phyloP scores from a whole-genome alignment of 208 protist genomes.

The Sergeia podlipaevii region DNA sequence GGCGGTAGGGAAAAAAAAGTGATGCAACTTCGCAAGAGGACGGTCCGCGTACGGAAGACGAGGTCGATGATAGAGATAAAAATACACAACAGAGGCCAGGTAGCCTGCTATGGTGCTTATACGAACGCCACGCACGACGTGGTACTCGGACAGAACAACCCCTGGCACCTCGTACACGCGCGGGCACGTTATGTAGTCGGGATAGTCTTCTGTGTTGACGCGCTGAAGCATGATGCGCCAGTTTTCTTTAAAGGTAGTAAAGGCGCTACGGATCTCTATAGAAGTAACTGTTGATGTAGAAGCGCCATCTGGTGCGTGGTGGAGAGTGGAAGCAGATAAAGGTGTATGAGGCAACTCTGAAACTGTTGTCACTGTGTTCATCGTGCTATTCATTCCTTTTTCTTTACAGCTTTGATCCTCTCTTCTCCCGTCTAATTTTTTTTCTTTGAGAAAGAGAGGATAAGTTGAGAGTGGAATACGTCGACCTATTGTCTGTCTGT shows the following conservation, averaged over 20 bases:
- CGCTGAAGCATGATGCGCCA: slow-evolving; percentile 10
- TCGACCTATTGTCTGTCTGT: too few species aligned
- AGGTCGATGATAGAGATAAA: slow-evolving; percentile 54
- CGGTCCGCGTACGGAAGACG: slow-evolving; percentile 69
- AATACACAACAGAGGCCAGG: slow-evolving; percentile 44
- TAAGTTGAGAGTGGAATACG: too few species aligned
- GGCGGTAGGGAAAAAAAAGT: slow-evolving; percentile 79
- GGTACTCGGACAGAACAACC: slow-evolving; percentile 45
- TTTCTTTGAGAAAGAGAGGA: too few species aligned
- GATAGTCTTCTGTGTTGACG: slow-evolving; percentile 55
- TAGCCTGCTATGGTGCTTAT: slow-evolving; percentile 40
- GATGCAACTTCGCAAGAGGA: slow-evolving; percentile 45
- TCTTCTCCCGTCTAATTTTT: too few species aligned
- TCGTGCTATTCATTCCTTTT: too few species aligned
- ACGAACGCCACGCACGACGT: slow-evolving; percentile 46
- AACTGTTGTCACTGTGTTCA: too few species aligned
- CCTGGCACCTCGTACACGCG: slow-evolving; percentile 29
- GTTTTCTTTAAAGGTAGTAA: slow-evolving; percentile 1
- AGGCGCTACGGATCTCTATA: neutral
- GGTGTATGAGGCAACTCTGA: too few species aligned
- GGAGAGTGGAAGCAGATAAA: neutral
- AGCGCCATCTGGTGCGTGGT: neutral
- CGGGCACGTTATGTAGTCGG: slow-evolving; percentile 25
- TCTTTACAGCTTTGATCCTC: too few species aligned
- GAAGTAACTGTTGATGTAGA: neutral